phyloP scores from a whole-genome alignment of 202 grass and related monocot genomes.

The Saccharum hybrid region DNA sequence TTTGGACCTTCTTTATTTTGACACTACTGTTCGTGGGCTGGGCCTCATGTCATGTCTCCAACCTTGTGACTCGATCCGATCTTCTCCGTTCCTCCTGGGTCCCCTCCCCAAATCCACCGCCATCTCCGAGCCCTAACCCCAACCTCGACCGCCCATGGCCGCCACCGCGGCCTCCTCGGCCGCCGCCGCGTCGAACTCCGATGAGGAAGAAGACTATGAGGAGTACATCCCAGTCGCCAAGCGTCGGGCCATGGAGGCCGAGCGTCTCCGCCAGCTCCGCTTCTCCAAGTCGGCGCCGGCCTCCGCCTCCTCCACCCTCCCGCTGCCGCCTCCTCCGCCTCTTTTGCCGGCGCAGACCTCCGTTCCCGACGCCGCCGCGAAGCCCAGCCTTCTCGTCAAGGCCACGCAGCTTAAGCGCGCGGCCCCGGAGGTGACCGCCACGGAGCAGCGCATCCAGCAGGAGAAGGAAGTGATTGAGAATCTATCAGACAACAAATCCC shows the following conservation, averaged over 20 bases:
- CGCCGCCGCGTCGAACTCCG: background rate
- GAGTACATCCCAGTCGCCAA: constrained; percentile 88
- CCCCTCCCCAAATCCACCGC: background rate
- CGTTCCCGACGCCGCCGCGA: constrained; percentile 39
- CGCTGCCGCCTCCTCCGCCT: constrained; percentile 22
- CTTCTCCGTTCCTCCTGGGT: too few species aligned
- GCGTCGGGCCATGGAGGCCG: constrained; percentile 76
- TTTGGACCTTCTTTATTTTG: background rate
- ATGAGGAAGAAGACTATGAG: constrained; percentile 51
- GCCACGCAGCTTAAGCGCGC: constrained; percentile 83
- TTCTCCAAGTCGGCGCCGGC: constrained; percentile 48
- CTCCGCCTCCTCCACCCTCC: constrained; percentile 10
- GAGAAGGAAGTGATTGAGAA: constrained; percentile 89
- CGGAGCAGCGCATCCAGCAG: constrained; percentile 61
- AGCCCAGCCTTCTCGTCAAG: constrained; percentile 73
- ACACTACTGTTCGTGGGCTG: background rate
- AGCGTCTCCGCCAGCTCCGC: constrained; percentile 64
- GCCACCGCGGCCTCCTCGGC: constrained; percentile 35
- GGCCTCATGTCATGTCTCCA: background rate
- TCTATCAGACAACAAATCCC: constrained; percentile 71
- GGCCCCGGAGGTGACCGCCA: constrained; percentile 66
- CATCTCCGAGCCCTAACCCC: constrained; percentile 36
- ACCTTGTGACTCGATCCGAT: too few species aligned
- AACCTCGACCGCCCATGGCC: constrained; percentile 48
- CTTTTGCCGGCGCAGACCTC: background rate